A percentile compares a stretch with the other conserved stretches of the same genome.
Conservation (phyloP, 345 rosid species). For the Schrenkiella parvula region DNA sequence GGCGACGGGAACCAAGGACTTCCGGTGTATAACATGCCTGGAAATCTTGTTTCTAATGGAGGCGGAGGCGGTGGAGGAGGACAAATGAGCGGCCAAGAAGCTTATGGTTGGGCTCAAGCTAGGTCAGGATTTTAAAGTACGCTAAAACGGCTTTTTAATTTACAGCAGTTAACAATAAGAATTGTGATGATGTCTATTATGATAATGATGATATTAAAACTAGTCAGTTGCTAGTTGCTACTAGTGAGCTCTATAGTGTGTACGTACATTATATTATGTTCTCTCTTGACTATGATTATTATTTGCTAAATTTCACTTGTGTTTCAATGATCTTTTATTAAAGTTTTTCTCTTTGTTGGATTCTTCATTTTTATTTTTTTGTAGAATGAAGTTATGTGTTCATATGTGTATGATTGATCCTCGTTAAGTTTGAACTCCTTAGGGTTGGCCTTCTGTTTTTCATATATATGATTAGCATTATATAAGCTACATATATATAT, state of each 20-base stretch:
- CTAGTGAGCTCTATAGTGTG: slow-evolving; percentile 26
- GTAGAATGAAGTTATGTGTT: not conserved
- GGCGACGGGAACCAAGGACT: slow-evolving; percentile 47
- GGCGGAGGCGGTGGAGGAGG: slow-evolving; percentile 39
- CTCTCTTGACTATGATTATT: slow-evolving; percentile 21
- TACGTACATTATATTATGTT: slow-evolving; percentile 22
- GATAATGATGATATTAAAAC: slow-evolving; percentile 15
- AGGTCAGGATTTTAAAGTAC: slow-evolving; percentile 39
- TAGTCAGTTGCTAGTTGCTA: slow-evolving; percentile 14
- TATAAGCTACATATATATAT: too few species aligned
- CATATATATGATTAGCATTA: not conserved
- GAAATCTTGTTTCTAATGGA: slow-evolving; percentile 60
- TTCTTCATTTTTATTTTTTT: slow-evolving; percentile 4
- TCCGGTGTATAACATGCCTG: slow-evolving; percentile 53
- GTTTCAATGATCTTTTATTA: slow-evolving; percentile 9
- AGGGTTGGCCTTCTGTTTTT: not conserved
- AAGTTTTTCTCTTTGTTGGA: not conserved
- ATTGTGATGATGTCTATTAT: slow-evolving; percentile 19
- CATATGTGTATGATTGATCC: slow-evolving; percentile 18
- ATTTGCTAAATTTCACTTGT: slow-evolving; percentile 22
- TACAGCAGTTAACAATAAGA: slow-evolving; percentile 22
- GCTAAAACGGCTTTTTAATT: slow-evolving; percentile 5
- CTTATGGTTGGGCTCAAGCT: slow-evolving; percentile 53
- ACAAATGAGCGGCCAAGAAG: slow-evolving; percentile 46
- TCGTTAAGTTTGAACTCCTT: not conserved